Conservation (phyloP, 768 basidiomycete genomes). For the Lyophyllum semitale region DNA sequence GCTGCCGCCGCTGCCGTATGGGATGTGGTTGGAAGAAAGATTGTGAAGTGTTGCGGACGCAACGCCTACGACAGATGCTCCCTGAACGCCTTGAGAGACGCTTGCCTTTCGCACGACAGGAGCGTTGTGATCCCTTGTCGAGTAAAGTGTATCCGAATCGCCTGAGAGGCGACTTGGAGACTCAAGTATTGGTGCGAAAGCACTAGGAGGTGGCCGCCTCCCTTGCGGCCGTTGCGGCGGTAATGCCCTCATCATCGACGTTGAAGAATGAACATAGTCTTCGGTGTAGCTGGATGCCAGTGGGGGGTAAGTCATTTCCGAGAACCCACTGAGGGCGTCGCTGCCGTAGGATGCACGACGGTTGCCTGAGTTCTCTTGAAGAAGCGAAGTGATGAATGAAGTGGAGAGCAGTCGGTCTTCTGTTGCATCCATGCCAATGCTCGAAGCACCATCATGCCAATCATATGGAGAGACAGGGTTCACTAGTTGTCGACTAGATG, state of each 20-base stretch:
- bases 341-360: slow-evolving; percentile 35
- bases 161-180: slow-evolving; percentile 26
- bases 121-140: slow-evolving; percentile 27
- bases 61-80: slow-evolving; percentile 31
- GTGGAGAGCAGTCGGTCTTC: slow-evolving; percentile 63
- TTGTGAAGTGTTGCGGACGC: slow-evolving; percentile 30
- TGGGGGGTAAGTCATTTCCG: slow-evolving; percentile 59
- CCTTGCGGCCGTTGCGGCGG: slow-evolving; percentile 16
- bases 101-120: slow-evolving; percentile 26
- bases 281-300: slow-evolving; percentile 22
- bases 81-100: slow-evolving; percentile 18
- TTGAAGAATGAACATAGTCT: slow-evolving; percentile 4
- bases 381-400: slow-evolving; percentile 59
- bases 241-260: slow-evolving; percentile 6
- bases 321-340: slow-evolving; percentile 50
- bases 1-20: not conserved
- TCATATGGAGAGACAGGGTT: slow-evolving; percentile 43
- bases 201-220: slow-evolving; percentile 33
- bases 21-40: not conserved
- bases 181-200: slow-evolving; percentile 34
- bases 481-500: slow-evolving; percentile 13
- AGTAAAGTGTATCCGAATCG: slow-evolving; percentile 43
- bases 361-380: slow-evolving; percentile 43
- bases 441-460: slow-evolving; percentile 65
- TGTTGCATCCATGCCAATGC: slow-evolving; percentile 54